A percentile compares a stretch with the other conserved stretches of the same genome.
These are phyloP conservation scores for Hydnum rufescens DNA, from an alignment of 768 basidiomycete genomes.

Conservation along the genomic window DNA sequence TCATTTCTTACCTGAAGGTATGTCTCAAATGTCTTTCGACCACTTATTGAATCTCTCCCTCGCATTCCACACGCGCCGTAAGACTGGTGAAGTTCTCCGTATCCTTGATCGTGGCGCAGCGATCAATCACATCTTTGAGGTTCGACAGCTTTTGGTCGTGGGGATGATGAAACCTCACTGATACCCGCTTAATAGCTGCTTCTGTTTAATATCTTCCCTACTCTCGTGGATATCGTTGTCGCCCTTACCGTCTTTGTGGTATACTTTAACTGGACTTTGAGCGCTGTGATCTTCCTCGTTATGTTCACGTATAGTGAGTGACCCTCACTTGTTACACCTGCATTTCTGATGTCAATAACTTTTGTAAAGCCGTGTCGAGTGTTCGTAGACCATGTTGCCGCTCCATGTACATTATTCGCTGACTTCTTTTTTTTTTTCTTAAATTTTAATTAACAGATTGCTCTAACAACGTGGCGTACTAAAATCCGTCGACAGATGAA, in stretches of 20 bases:
- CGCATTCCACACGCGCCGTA: constrained; percentile 60
- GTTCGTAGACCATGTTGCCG: constrained; percentile 13
- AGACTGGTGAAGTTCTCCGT: constrained; percentile 69
- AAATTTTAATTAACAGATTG: constrained; percentile 12
- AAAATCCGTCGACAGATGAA: constrained; percentile 61
- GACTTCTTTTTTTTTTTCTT: constrained; percentile 1
- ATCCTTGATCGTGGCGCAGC: constrained; percentile 71
- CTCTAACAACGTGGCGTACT: constrained; percentile 55
- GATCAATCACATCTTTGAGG: constrained; percentile 65
- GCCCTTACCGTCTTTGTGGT: constrained; percentile 27
- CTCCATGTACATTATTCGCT: not conserved
- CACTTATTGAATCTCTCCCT: constrained; percentile 77
- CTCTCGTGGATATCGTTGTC: constrained; percentile 56
- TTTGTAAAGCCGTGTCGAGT: constrained; percentile 25
- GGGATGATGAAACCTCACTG: not conserved
- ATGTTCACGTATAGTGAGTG: constrained; percentile 54
- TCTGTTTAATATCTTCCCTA: constrained; percentile 69
- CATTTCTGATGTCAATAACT: constrained; percentile 4
- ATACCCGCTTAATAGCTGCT: constrained; percentile 30
- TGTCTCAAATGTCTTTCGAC: constrained; percentile 71
- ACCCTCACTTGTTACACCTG: not conserved
- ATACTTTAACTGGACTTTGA: constrained; percentile 16
- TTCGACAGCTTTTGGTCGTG: not conserved
- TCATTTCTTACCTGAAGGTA: constrained; percentile 29
- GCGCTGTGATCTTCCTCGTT: constrained; percentile 46